Conservation (phyloP, 2,329 filamentous ascomycete species). For the Epicoccum sorghinum region DNA sequence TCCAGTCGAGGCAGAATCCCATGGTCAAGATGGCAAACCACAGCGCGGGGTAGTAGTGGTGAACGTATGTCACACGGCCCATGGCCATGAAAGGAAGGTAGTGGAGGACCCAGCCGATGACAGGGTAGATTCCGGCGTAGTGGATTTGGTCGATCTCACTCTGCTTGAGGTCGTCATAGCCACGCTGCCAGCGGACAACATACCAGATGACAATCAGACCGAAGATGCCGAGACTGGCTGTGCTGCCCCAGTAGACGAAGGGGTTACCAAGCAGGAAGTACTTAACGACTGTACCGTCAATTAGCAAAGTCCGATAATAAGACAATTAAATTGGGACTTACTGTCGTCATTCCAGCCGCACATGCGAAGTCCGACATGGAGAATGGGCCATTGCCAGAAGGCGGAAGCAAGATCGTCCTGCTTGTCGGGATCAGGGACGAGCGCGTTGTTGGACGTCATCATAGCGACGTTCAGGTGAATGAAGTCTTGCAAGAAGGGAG, state of each 20-base stretch:
- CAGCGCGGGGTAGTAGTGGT: constrained; percentile 97
- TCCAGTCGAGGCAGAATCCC: constrained; percentile 89
- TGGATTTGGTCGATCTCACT: constrained; percentile 91
- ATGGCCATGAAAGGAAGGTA: constrained; percentile 96
- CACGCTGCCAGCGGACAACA: constrained; percentile 92
- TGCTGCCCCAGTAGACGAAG: constrained; percentile 93
- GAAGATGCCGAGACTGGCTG: constrained; percentile 75
- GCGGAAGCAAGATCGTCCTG: constrained; percentile 96
- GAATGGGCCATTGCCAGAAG: constrained; percentile 98
- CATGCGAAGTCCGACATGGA: constrained; percentile 96
- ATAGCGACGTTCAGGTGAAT: constrained; percentile 98
- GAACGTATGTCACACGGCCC: constrained; percentile 98
- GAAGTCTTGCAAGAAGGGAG: constrained; percentile 96
- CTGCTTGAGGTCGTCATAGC: constrained; percentile 80
- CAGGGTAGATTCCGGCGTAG: constrained; percentile 88
- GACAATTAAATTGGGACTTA: constrained; percentile 28
- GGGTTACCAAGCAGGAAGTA: constrained; percentile 99
- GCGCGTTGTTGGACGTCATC: constrained; percentile 99
- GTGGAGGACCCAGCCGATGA: constrained; percentile 94
- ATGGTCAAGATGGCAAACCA: constrained; percentile 94
- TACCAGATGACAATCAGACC: constrained; percentile 81
- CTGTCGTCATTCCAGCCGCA: constrained; percentile 94
- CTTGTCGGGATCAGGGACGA: constrained; percentile 97
- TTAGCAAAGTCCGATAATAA: constrained; percentile 20
- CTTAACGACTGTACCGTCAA: constrained; percentile 67